phyloP scores from a whole-genome alignment of 192 early-diverging fungal genomes.

The Coemansia sp. region DNA sequence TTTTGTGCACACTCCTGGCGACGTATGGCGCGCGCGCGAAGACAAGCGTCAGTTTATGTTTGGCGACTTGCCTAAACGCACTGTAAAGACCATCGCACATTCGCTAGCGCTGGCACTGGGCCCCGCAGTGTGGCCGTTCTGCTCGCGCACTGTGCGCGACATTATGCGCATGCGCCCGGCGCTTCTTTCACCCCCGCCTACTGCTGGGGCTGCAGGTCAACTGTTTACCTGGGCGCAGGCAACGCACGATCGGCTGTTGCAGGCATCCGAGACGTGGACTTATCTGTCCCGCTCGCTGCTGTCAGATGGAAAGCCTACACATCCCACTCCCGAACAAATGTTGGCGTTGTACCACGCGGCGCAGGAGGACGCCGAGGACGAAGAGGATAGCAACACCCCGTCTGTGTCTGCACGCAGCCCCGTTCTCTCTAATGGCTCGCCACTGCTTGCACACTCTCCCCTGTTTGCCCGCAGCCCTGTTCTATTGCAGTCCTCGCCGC shows the following conservation, averaged over 20 bases:
- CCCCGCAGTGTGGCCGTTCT: slow-evolving; percentile 33
- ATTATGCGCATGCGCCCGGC: slow-evolving; percentile 18
- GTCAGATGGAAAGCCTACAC: background rate
- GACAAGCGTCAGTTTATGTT: slow-evolving; percentile 59
- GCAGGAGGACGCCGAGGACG: slow-evolving; percentile 7
- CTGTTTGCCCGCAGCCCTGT: background rate
- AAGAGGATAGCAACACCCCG: background rate
- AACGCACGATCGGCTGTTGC: background rate
- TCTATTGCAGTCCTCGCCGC: background rate
- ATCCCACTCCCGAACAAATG: slow-evolving; percentile 25
- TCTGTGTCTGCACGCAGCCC: background rate
- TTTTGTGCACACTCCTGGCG: slow-evolving; percentile 75
- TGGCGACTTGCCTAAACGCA: slow-evolving; percentile 92
- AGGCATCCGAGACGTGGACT: slow-evolving; percentile 37
- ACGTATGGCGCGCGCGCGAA: slow-evolving; percentile 82
- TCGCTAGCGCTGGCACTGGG: slow-evolving; percentile 67
- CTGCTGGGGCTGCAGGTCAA: background rate
- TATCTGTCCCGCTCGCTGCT: slow-evolving; percentile 27
- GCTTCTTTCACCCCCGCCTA: background rate
- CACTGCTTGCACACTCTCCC: background rate
- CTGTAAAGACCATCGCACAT: slow-evolving; percentile 88
- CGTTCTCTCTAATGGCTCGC: background rate
- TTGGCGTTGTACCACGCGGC: slow-evolving; percentile 22
- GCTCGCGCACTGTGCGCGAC: slow-evolving; percentile 35
- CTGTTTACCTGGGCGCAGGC: slow-evolving; percentile 8